phyloP scores from a whole-genome alignment of 2,329 filamentous ascomycete genomes.

The Rasamsonia emersonii region DNA sequence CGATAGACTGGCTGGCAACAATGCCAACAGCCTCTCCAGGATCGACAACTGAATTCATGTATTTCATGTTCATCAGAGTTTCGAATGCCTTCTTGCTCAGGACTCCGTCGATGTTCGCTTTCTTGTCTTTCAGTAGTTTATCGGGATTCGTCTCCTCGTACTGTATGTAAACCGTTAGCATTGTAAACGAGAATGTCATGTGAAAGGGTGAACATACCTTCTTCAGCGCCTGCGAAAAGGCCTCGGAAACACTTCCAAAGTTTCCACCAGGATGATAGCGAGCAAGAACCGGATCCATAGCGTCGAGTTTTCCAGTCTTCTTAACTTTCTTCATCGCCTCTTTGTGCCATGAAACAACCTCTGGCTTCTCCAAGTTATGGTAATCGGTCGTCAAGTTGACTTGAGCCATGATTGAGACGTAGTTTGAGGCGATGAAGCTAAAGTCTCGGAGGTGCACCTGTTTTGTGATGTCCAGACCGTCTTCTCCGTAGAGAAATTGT shows the following conservation, averaged over 20 bases:
- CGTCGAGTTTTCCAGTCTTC: constrained; percentile 60
- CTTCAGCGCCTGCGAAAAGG: constrained; percentile 64
- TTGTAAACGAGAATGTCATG: not conserved
- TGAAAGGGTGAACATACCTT: constrained; percentile 33
- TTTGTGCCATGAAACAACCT: constrained; percentile 54
- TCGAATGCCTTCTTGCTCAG: constrained; percentile 66
- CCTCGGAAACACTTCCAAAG: constrained; percentile 82
- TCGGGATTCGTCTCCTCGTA: constrained; percentile 72
- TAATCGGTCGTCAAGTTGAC: constrained; percentile 57
- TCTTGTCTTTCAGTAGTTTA: constrained; percentile 52
- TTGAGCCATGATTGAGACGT: constrained; percentile 68
- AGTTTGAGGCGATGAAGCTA: constrained; percentile 80
- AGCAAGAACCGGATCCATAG: constrained; percentile 66
- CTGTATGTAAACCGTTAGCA: constrained; percentile 24
- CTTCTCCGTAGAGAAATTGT: constrained; percentile 94
- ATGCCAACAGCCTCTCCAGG: constrained; percentile 95
- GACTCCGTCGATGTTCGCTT: constrained; percentile 35
- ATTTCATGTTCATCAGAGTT: constrained; percentile 81
- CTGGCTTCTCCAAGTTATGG: constrained; percentile 55
- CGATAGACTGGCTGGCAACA: constrained; percentile 90
- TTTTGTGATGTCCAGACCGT: constrained; percentile 89
- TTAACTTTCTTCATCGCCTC: constrained; percentile 68
- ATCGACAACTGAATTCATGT: constrained; percentile 83
- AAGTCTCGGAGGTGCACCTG: constrained; percentile 88
- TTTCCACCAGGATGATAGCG: constrained; percentile 67